Conservation (phyloP, 129 eudicot species). For the Lactuca saligna region DNA sequence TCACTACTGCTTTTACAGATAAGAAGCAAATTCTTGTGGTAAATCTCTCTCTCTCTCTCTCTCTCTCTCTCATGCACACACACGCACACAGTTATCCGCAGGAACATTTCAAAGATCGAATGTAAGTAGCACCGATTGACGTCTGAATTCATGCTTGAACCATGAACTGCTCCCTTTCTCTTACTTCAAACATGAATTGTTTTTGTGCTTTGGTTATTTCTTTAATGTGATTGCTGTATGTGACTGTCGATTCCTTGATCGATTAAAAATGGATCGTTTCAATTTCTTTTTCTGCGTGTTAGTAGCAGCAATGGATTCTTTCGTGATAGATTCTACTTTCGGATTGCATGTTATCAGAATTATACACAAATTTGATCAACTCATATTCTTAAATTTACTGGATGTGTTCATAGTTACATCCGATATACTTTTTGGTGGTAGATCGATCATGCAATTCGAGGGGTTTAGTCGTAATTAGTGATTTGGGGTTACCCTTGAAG, state of each 20-base stretch:
- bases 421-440: neutral
- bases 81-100: constrained; percentile 4
- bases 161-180: neutral
- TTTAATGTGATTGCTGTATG: neutral
- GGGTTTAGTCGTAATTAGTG: constrained; percentile 7
- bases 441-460: constrained; percentile 2
- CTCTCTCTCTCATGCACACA: neutral
- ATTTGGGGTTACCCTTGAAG: neutral
- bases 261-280: neutral
- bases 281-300: neutral
- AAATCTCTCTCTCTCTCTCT: constrained; percentile 4
- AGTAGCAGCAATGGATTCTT: neutral
- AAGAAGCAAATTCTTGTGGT: constrained; percentile 12
- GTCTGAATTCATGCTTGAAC: constrained; percentile 1
- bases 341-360: neutral
- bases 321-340: neutral
- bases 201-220: neutral
- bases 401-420: neutral
- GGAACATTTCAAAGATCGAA: neutral
- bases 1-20: constrained; percentile 10
- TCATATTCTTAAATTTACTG: neutral
- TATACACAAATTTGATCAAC: neutral
- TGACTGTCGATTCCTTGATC: neutral
- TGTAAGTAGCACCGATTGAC: neutral
- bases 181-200: neutral